Percentiles rank a stretch among this genome's conserved stretches.
These are phyloP conservation scores for Rhinocladiella mackenziei DNA, from an alignment of 2,329 filamentous ascomycete genomes.

Conservation along the genomic window DNA sequence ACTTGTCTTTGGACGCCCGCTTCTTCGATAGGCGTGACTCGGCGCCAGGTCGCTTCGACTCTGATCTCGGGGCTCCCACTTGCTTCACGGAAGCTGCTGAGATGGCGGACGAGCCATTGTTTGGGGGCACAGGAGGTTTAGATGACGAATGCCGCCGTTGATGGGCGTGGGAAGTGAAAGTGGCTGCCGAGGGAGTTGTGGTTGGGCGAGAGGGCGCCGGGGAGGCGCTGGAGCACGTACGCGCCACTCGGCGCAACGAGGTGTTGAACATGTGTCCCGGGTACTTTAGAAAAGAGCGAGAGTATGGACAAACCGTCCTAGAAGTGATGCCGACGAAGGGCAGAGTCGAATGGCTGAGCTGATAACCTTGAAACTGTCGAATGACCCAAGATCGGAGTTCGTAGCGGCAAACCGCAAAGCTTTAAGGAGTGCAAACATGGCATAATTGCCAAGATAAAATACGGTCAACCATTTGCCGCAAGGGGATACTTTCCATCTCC, in stretches of 20 bases:
- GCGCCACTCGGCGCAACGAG: conserved; percentile 45
- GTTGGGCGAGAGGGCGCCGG: conserved; percentile 35
- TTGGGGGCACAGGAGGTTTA: conserved; percentile 45
- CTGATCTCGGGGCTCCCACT: conserved; percentile 26
- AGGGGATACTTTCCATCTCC: too few species aligned
- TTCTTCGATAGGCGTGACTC: conserved; percentile 29
- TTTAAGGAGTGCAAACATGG: not conserved
- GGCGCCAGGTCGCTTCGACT: conserved; percentile 25
- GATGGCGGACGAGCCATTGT: conserved; percentile 39
- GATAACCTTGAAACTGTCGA: conserved; percentile 19
- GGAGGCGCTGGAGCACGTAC: conserved; percentile 36
- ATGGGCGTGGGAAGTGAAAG: conserved; percentile 37
- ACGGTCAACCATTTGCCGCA: not conserved
- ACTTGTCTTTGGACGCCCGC: conserved; percentile 21
- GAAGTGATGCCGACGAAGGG: conserved; percentile 2
- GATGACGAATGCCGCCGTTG: conserved; percentile 48
- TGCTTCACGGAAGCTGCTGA: conserved; percentile 29
- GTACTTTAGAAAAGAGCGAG: not conserved
- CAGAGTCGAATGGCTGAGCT: conserved; percentile 10
- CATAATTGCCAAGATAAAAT: conserved; percentile 2
- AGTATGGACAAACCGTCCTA: conserved; percentile 9
- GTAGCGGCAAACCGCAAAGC: conserved; percentile 4
- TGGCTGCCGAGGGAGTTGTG: conserved; percentile 35
- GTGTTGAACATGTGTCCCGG: conserved; percentile 41
- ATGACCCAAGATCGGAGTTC: conserved; percentile 10